Percentiles rank a stretch among this genome's conserved stretches.
Conservation (phyloP, 116 monocot genomes). For the Thalassia testudinum region DNA sequence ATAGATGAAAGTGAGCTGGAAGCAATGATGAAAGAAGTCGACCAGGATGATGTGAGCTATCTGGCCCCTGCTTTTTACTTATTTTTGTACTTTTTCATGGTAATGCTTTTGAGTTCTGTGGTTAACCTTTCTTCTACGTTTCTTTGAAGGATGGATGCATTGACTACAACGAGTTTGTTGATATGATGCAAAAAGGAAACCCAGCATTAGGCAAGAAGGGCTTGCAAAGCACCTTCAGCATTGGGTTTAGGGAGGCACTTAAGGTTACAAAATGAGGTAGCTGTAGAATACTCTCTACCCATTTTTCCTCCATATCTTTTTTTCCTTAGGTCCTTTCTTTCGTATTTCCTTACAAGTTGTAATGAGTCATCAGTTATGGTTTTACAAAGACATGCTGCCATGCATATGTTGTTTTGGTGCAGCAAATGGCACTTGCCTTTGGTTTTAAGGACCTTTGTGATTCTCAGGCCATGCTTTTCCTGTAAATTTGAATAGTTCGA, state of each 20-base stretch:
- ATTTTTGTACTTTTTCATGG: background rate
- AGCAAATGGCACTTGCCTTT: no score
- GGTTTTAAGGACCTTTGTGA: no score
- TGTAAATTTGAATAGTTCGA: no score
- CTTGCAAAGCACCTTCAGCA: slow-evolving; percentile 17
- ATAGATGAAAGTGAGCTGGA: slow-evolving; percentile 29
- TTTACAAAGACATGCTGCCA: no score
- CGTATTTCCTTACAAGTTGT: no score
- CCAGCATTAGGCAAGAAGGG: slow-evolving; percentile 28
- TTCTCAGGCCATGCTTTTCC: no score
- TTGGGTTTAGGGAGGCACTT: slow-evolving; percentile 24
- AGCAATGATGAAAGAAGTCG: slow-evolving; percentile 36
- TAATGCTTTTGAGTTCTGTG: background rate
- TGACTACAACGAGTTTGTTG: slow-evolving; percentile 52
- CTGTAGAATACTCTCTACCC: background rate
- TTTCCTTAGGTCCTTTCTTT: no score
- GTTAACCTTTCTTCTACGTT: background rate
- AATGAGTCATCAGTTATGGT: no score
- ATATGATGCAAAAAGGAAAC: slow-evolving; percentile 49
- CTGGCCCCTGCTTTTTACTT: background rate
- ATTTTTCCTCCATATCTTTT: background rate
- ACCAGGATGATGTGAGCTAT: slow-evolving; percentile 40
- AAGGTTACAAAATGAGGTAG: background rate
- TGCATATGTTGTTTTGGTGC: no score
- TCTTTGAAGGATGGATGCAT: slow-evolving; percentile 35